Evolutionary conservation across 2,329 filamentous ascomycete species (phyloP).

Genomic region (Tolypocladium tundrense): DNA sequence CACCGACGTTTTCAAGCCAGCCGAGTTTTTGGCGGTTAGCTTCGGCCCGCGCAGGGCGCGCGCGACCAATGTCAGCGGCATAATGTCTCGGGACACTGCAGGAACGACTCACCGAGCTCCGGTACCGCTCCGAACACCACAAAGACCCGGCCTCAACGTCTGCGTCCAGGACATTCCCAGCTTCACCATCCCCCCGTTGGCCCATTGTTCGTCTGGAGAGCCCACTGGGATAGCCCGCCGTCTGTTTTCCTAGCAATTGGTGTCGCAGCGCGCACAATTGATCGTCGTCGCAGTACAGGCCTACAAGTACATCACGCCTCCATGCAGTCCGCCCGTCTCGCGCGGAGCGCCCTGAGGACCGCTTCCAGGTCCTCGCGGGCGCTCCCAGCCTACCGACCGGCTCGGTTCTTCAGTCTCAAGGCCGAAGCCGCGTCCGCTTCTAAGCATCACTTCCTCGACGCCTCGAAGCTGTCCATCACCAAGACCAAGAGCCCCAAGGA

Average conservation of each 20-base stretch:
- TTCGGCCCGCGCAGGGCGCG: conserved; percentile 1
- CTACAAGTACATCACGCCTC: not conserved
- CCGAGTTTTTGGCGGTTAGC: not conserved
- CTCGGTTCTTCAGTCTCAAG: conserved; percentile 40
- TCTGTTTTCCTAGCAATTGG: not conserved
- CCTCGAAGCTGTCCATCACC: conserved; percentile 63
- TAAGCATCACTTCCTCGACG: conserved; percentile 60
- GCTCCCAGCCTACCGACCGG: conserved; percentile 16
- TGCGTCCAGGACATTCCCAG: not conserved
- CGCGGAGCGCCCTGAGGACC: conserved; percentile 22
- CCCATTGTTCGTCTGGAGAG: not conserved
- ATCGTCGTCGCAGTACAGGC: not conserved
- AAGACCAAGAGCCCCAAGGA: conserved; percentile 67
- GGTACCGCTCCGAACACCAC: conserved; percentile 3
- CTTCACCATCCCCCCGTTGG: not conserved
- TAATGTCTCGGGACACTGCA: not conserved
- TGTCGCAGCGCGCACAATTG: not conserved
- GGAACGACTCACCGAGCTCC: not conserved
- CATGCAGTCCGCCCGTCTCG: conserved; percentile 21
- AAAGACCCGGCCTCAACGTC: not conserved
- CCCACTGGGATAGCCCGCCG: not conserved
- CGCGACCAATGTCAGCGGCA: not conserved
- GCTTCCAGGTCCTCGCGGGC: conserved; percentile 24
- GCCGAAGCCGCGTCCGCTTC: conserved; percentile 36
- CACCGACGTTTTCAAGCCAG: not conserved